Evolutionary conservation across 495 filamentous ascomycete genomes (phyloP), one percentile per base, ranked within the genome.

Genomic region (Ascobolus immersus): DNA sequence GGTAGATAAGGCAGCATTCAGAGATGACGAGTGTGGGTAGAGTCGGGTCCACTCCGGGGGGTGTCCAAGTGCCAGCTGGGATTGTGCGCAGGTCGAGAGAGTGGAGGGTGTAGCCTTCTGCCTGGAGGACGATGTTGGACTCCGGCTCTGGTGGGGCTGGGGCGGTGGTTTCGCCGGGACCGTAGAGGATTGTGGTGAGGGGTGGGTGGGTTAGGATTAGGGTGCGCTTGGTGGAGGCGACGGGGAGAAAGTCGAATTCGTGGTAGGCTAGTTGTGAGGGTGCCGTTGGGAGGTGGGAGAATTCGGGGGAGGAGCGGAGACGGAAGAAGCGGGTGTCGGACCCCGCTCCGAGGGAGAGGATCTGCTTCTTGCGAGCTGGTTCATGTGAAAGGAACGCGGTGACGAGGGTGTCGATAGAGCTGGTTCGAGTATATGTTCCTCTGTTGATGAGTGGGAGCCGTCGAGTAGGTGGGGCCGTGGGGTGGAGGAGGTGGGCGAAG

Each of bases 341-440:
- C 12, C 86, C 86, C 15, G 86, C 86, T 28, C 89, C 86, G 2
- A 96, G 66, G 2, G 81, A 93, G 34, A 94, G 67, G 33, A 96
- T 84, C 46, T 96, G 86, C 46, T 73, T 78, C 33, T 49, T 51
- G 2, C 40, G 28, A 3, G 29, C 45, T n/a, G n/a, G 28, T 30
- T 36, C 50, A 11, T 37, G 29, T 27, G 24, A 19, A 30, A 94
- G 63, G 49, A 93, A 94, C 21, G 51, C 50, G 17, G 63, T 49
- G 37, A 94, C 68, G 17, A 96, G 66, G 24, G 52, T 55, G 54
- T 94, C 82, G 48, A 96, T 74, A 15, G 79, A 77, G 18, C 65
- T 68, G 17, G 84, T 93, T 42, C 86, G 70, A 18, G 84, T 76
- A 50, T 92, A 93, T n/a, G 86, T 94, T 23, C 84, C 80, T 66